A percentile compares a stretch with the other conserved stretches of the same genome.
These are phyloP conservation scores for Trametes elegans DNA, from an alignment of 768 basidiomycete genomes.

Conservation along the genomic window DNA sequence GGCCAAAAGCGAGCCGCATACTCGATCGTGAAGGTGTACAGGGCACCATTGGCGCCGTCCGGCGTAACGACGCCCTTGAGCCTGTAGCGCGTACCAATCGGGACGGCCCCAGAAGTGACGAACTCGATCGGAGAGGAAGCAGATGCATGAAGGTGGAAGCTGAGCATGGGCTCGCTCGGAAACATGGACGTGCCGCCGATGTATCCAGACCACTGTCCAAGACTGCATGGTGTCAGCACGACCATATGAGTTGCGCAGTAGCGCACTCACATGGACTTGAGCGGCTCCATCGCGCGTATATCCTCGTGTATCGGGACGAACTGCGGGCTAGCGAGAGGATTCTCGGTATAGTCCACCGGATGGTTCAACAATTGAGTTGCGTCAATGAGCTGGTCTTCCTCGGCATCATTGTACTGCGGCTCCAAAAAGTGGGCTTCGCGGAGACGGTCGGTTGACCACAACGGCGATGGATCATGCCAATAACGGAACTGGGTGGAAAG, in stretches of 20 bases:
- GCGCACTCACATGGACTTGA: background rate
- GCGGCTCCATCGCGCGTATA: background rate
- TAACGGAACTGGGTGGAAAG: slow-evolving; percentile 9
- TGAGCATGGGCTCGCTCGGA: slow-evolving; percentile 16
- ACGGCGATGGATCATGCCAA: slow-evolving; percentile 1
- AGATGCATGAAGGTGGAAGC: slow-evolving; percentile 1
- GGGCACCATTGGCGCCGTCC: background rate
- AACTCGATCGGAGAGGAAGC: slow-evolving; percentile 6
- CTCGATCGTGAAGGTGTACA: slow-evolving; percentile 20
- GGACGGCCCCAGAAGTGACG: slow-evolving; percentile 9
- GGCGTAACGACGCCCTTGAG: slow-evolving; percentile 10
- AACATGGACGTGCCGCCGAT: background rate
- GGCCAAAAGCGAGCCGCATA: slow-evolving; percentile 28
- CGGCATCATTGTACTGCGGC: slow-evolving; percentile 23
- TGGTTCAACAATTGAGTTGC: slow-evolving; percentile 23
- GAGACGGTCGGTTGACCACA: slow-evolving; percentile 13
- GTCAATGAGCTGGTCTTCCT: slow-evolving; percentile 21
- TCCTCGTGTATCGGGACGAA: background rate
- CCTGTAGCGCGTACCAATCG: slow-evolving; percentile 20
- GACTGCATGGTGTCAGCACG: background rate
- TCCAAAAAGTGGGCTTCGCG: slow-evolving; percentile 17
- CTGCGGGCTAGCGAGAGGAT: background rate
- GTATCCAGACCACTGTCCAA: slow-evolving; percentile 31
- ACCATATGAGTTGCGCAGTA: background rate
- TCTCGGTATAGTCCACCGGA: slow-evolving; percentile 11